These are phyloP conservation scores for Nicotiana sylvestris DNA, from an alignment of 257 asterid species.

Conservation along the genomic window DNA sequence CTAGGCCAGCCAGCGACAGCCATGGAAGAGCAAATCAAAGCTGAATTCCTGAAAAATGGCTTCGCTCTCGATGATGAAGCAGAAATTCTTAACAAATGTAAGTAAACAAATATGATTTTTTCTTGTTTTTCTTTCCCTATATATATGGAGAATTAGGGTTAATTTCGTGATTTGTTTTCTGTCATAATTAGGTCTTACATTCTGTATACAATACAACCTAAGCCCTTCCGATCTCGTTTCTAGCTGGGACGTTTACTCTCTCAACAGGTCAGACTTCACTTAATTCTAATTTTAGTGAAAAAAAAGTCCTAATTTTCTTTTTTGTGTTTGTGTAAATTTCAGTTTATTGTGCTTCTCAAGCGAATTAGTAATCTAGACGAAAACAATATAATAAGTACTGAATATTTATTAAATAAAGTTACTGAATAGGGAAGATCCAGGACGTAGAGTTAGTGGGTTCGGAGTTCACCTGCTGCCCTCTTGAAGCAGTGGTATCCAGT, in stretches of 20 bases:
- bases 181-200: conserved; percentile 53
- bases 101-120: conserved; percentile 11
- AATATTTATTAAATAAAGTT: neutral
- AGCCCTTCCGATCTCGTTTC: conserved; percentile 87
- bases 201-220: conserved; percentile 72
- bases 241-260: conserved; percentile 81
- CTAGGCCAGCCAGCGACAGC: conserved; percentile 25
- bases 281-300: neutral
- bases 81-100: conserved; percentile 69
- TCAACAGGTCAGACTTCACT: conserved; percentile 56
- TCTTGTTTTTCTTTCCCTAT: neutral
- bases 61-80: conserved; percentile 66
- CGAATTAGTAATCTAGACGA: neutral
- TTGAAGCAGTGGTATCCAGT: neutral
- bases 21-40: conserved; percentile 83
- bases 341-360: neutral
- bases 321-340: neutral
- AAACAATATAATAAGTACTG: neutral
- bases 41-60: conserved; percentile 56
- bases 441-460: neutral
- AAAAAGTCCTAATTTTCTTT: neutral
- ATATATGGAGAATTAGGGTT: neutral
- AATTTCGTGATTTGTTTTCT: neutral
- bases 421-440: neutral
- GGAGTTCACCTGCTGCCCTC: neutral